Conservation (phyloP, 2,329 filamentous ascomycete species). For the Venturia oleaginea region DNA sequence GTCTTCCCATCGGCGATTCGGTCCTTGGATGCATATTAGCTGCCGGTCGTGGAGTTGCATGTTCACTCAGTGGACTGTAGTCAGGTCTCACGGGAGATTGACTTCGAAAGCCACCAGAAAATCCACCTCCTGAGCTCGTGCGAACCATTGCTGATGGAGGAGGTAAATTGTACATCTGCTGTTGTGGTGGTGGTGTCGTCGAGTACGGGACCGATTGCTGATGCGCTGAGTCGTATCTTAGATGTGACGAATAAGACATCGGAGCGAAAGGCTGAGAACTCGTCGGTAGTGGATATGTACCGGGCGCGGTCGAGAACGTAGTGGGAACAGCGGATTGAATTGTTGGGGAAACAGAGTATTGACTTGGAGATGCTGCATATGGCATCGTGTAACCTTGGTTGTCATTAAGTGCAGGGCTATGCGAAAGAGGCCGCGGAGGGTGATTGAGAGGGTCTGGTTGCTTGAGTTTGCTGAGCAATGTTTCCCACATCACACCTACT, state of each 20-base stretch:
- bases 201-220: neutral
- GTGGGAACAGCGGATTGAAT: neutral
- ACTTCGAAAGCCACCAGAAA: neutral
- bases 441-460: neutral
- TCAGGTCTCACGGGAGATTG: slow-evolving; percentile 8
- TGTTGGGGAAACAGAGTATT: neutral
- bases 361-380: neutral
- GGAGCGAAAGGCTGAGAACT: neutral
- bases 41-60: neutral
- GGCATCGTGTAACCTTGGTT: neutral
- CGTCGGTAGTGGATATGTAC: neutral
- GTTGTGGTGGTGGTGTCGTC: neutral
- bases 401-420: neutral
- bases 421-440: neutral
- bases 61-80: slow-evolving; percentile 13
- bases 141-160: slow-evolving; percentile 3
- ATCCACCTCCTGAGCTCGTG: slow-evolving; percentile 1
- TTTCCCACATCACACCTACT: neutral
- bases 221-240: neutral
- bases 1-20: slow-evolving; percentile 2
- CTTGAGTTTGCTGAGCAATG: slow-evolving; percentile 3
- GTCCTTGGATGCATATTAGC: neutral
- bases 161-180: slow-evolving; percentile 1
- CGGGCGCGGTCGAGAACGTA: neutral
- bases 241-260: neutral